A percentile compares a stretch with the other conserved stretches of the same genome.
These are phyloP conservation scores for Aspergillus hancockii DNA, from an alignment of 495 filamentous ascomycete genomes.

Conservation along the genomic window DNA sequence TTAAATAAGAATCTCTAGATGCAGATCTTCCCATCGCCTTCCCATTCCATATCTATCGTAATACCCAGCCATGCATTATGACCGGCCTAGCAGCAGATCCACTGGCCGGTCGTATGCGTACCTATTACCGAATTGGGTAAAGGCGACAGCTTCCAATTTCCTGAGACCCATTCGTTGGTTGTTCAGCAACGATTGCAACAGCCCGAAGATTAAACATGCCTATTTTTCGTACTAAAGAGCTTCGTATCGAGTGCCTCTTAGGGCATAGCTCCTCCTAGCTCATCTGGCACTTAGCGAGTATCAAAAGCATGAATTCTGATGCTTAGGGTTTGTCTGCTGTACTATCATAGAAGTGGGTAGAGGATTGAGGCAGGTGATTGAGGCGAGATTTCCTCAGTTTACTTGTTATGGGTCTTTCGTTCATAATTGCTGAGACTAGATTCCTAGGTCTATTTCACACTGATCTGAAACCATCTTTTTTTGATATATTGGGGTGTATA, in stretches of 20 bases:
- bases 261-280: background rate
- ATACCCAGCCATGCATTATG: background rate
- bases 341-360: too few species aligned
- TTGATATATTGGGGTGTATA: too few species aligned
- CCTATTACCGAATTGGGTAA: conserved; percentile 15
- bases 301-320: too few species aligned
- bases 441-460: too few species aligned
- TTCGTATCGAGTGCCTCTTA: background rate
- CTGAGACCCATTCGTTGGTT: background rate
- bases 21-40: background rate
- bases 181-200: background rate
- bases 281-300: too few species aligned
- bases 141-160: background rate
- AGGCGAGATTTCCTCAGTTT: too few species aligned
- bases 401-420: too few species aligned
- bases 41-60: background rate
- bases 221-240: background rate
- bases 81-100: background rate
- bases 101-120: conserved; percentile 20
- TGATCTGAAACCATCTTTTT: too few species aligned
- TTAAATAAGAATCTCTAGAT: background rate
- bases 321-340: too few species aligned
- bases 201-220: background rate
- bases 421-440: too few species aligned
- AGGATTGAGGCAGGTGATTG: too few species aligned